Evolutionary conservation across 2,329 filamentous ascomycete genomes (phyloP).

Genomic region (Cordyceps farinosa): DNA sequence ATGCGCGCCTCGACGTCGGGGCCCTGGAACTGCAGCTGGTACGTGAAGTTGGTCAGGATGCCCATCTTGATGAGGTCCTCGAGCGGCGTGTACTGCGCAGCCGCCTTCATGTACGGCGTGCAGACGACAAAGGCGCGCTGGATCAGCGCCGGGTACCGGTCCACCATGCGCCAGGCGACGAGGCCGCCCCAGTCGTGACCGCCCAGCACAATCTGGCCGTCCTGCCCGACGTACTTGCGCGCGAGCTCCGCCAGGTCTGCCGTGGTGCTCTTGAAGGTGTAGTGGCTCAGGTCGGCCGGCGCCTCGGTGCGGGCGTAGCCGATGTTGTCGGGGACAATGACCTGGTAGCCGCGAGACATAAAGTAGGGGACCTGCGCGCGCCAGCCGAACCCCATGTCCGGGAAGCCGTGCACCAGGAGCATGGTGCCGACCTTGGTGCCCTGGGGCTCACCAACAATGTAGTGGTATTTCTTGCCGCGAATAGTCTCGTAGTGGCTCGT

Average conservation of each 20-base stretch:
- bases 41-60: slow-evolving; percentile 66
- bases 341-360: slow-evolving; percentile 66
- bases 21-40: slow-evolving; percentile 77
- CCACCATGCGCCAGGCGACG: slow-evolving; percentile 69
- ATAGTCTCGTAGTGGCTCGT: slow-evolving; percentile 31
- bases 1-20: slow-evolving; percentile 60
- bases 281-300: slow-evolving; percentile 58
- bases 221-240: slow-evolving; percentile 45
- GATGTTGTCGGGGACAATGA: slow-evolving; percentile 81
- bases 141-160: slow-evolving; percentile 70
- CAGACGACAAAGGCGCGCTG: slow-evolving; percentile 75
- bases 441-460: slow-evolving; percentile 52
- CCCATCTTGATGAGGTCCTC: slow-evolving; percentile 55
- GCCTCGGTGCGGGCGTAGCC: slow-evolving; percentile 78
- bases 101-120: slow-evolving; percentile 66
- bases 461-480: slow-evolving; percentile 60
- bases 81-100: slow-evolving; percentile 49
- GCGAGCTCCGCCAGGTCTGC: slow-evolving; percentile 74
- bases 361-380: slow-evolving; percentile 82
- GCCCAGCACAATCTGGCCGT: slow-evolving; percentile 67
- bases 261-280: slow-evolving; percentile 68
- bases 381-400: slow-evolving; percentile 82
- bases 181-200: slow-evolving; percentile 92
- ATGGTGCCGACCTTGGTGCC: slow-evolving; percentile 45
- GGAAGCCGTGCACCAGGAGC: slow-evolving; percentile 70